Evolutionary conservation across 1,284 basidiomycete genomes (phyloP), one percentile per base, ranked within the genome.

Genomic region (Ceratobasidium sp.): DNA sequence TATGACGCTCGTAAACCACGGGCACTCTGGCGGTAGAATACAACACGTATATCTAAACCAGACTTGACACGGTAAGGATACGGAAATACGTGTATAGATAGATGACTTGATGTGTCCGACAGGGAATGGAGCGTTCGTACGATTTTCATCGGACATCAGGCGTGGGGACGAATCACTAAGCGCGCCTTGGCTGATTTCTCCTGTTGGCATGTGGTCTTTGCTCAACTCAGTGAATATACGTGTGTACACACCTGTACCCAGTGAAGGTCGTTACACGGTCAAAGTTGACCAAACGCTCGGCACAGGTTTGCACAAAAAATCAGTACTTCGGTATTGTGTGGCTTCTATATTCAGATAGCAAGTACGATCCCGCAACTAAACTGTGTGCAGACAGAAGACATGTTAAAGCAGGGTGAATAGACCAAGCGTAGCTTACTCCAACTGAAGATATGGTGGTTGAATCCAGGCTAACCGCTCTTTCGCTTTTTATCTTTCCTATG

Each of bases 401-500:
- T 52, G 50, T n/a, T 15, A 62, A 17, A 62, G n/a, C 6, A 28
- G 40, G 40, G 33, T 15, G 9, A 62, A 20, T 1, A 9, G 3
- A 40, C 28, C 26, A 52, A 54, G 4, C 46, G 54, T 17, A 52
- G 33, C 23, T 38, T 10, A 59, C 10, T 9, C n/a, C 2, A 15
- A 71, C 40, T 23, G 23, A 15, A 40, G 13, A 62, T 23, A n/a
- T n/a, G 20, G 33, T 13, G 44, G 26, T 17, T 44, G 52, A 38
- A 10, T 33, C 61, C 64, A 48, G 13, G 4, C 54, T 10, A 12
- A 64, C 20, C 61, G 4, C 48, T 46, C 28, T 65, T 64, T 48
- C 71, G 59, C 48, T 56, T 73, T 33, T 52, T 73, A n/a, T 64
- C 59, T 52, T 73, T 62, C 38, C 44, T 28, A 10, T n/a, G 46